Conservation (phyloP, 345 rosid species). For the Tarenaya hassleriana region DNA sequence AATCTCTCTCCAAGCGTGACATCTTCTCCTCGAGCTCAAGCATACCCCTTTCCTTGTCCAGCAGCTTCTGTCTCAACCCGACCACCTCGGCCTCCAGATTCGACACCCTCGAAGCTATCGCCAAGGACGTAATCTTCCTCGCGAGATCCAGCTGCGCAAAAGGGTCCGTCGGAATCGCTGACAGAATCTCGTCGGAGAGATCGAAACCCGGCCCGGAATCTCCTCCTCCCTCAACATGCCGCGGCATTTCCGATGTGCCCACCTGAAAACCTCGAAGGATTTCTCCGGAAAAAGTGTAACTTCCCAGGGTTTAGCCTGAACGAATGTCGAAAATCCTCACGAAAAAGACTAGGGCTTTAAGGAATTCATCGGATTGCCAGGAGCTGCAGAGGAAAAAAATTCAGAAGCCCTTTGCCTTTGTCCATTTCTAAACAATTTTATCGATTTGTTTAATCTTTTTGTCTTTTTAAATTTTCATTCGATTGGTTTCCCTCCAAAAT, state of each 20-base stretch:
- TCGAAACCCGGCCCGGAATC: constrained; percentile 51
- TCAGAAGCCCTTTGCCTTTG: no score
- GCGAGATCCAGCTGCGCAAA: constrained; percentile 97
- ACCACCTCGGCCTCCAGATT: constrained; percentile 65
- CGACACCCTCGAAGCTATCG: constrained; percentile 86
- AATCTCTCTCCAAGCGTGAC: constrained; percentile 43
- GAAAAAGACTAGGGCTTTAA: no score
- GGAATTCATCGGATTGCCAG: no score
- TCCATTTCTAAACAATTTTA: no score
- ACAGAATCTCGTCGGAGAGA: constrained; percentile 62
- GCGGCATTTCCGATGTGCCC: not conserved
- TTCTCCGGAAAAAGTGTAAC: no score
- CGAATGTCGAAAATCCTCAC: no score
- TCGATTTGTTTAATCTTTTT: no score
- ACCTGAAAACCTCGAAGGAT: not conserved
- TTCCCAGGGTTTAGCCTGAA: no score
- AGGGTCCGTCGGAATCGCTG: constrained; percentile 85
- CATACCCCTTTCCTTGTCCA: constrained; percentile 59
- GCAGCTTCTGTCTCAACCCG: constrained; percentile 42
- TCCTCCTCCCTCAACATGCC: constrained; percentile 22
- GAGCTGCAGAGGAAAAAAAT: no score
- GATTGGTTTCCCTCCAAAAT: no score
- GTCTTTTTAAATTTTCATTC: no score
- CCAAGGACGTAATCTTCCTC: constrained; percentile 92
- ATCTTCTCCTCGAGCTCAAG: constrained; percentile 61